These are phyloP conservation scores for Gloeostereum incarnatum DNA, from an alignment of 768 basidiomycete genomes.

Conservation along the genomic window DNA sequence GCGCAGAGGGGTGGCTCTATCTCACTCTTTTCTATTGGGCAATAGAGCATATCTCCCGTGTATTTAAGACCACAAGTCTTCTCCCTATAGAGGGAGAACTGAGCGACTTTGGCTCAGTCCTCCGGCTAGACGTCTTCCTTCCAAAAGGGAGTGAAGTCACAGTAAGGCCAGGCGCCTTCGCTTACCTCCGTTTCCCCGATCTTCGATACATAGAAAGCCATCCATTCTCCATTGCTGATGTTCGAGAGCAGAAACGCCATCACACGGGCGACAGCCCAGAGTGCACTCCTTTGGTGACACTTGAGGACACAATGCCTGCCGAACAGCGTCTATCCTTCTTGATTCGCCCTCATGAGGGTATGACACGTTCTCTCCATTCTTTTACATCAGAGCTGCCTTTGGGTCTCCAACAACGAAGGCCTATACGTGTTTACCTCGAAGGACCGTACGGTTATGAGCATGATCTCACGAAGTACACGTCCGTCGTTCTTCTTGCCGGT, in stretches of 20 bases:
- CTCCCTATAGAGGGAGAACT: neutral
- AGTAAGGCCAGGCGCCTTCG: neutral
- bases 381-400: neutral
- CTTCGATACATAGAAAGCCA: slow-evolving; percentile 2
- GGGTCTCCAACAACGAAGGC: neutral
- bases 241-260: neutral
- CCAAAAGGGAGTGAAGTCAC: neutral
- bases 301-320: neutral
- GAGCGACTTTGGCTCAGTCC: neutral
- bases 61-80: slow-evolving; percentile 3
- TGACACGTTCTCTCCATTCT: slow-evolving; percentile 1
- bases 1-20: slow-evolving; percentile 4
- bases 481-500: slow-evolving; percentile 1
- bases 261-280: neutral
- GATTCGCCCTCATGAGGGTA: slow-evolving; percentile 3
- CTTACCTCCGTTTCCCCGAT: slow-evolving; percentile 4
- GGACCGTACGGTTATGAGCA: slow-evolving; percentile 5
- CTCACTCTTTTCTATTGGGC: slow-evolving; percentile 2
- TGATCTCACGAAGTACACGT: neutral
- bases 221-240: slow-evolving; percentile 4
- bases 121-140: slow-evolving; percentile 1
- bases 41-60: slow-evolving; percentile 1
- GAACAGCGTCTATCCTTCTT: slow-evolving; percentile 1
- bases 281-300: neutral
- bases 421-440: slow-evolving; percentile 4